phyloP scores from a whole-genome alignment of 805 yeast genomes.

The Debaryomyces castellii region DNA sequence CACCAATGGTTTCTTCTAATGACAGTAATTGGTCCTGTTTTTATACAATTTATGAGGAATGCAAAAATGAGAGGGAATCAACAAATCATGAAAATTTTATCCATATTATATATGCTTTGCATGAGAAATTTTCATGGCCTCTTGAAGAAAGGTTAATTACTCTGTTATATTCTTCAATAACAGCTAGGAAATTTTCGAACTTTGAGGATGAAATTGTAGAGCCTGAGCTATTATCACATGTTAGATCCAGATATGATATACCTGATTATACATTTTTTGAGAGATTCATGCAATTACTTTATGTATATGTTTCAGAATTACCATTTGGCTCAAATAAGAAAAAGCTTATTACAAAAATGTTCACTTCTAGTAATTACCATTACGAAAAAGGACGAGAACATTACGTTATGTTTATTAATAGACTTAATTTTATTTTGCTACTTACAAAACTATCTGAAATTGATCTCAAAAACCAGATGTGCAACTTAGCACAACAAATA shows the following conservation, averaged over 20 bases:
- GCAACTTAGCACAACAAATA: slow-evolving; percentile 23
- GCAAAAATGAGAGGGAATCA: slow-evolving; percentile 14
- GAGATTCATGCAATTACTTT: slow-evolving; percentile 34
- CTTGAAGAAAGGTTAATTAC: slow-evolving; percentile 33
- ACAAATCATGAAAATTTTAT: slow-evolving; percentile 22
- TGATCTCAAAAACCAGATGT: slow-evolving; percentile 29
- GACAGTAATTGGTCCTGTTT: slow-evolving; percentile 24
- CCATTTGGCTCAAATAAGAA: slow-evolving; percentile 18
- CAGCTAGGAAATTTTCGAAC: slow-evolving; percentile 33
- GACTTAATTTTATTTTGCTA: slow-evolving; percentile 35
- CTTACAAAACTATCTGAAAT: slow-evolving; percentile 34
- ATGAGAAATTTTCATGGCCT: slow-evolving; percentile 28
- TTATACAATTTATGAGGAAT: slow-evolving; percentile 17
- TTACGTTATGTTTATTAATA: slow-evolving; percentile 33
- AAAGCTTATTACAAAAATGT: slow-evolving; percentile 33
- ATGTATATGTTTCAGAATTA: slow-evolving; percentile 29
- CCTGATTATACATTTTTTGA: slow-evolving; percentile 33
- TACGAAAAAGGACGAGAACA: slow-evolving; percentile 26
- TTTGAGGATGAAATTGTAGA: slow-evolving; percentile 31
- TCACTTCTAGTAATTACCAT: slow-evolving; percentile 36
- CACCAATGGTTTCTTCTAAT: slow-evolving; percentile 11
- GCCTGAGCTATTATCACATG: slow-evolving; percentile 20
- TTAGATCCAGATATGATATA: slow-evolving; percentile 26
- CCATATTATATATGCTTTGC: slow-evolving; percentile 25
- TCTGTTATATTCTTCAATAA: slow-evolving; percentile 27